Evolutionary conservation across 805 yeast genomes (phyloP).

Genomic region (Torulaspora indica): DNA sequence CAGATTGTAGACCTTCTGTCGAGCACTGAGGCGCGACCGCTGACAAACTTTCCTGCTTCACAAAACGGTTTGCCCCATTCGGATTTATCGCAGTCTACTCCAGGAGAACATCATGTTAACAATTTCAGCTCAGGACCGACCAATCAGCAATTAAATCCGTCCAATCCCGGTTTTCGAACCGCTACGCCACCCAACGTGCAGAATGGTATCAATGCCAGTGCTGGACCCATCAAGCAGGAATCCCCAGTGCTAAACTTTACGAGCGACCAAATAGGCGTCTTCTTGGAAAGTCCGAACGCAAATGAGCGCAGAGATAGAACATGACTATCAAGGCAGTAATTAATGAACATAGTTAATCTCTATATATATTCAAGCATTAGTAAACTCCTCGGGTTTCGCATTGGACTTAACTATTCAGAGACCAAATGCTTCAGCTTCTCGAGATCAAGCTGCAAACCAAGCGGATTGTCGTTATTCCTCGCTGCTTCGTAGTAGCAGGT

Average conservation of each 20-base stretch:
- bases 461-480: slow-evolving; percentile 18
- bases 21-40: too few relatives aligned
- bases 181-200: neutral
- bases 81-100: too few relatives aligned
- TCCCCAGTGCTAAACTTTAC: neutral
- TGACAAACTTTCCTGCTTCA: neutral
- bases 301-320: neutral
- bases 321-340: neutral
- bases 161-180: neutral
- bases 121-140: too few relatives aligned
- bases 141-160: too few relatives aligned
- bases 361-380: neutral
- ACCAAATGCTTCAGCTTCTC: slow-evolving; percentile 23
- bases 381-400: neutral
- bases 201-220: neutral
- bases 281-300: neutral
- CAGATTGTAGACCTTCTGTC: neutral
- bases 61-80: too few relatives aligned
- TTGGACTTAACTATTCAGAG: slow-evolving; percentile 8
- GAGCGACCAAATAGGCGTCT: neutral
- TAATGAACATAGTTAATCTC: neutral
- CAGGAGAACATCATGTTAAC: too few relatives aligned
- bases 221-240: neutral
- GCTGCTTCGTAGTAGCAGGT: slow-evolving; percentile 62
- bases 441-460: slow-evolving; percentile 21